Evolutionary conservation across 306 rosid genomes (phyloP), one percentile per base, ranked within the genome.

Genomic region (Fagus crenata): DNA sequence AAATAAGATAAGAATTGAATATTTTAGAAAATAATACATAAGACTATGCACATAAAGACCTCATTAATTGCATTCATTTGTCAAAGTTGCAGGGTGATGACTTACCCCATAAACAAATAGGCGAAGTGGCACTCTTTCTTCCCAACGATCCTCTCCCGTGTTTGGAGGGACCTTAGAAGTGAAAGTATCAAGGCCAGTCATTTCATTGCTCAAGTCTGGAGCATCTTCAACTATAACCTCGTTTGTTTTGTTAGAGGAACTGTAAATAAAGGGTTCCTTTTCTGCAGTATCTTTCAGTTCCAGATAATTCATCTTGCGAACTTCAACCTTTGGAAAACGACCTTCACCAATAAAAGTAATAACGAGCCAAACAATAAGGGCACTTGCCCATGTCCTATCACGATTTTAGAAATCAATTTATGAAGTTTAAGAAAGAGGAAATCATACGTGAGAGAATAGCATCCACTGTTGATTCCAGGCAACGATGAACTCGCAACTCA

Each of bases 21-120:
- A 65, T 37, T n/a, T 67, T 67, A 12, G 13, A 39, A 13, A n/a
- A 6, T 39, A 67, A 39, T 8, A 15, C 3, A 67, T 22, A 17
- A 67, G 41, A 49, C 49, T 49, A 67, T 32, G 73, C 49, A 5
- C 41, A 40, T 70, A 51, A 71, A 81, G 49, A 61, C 22, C 63
- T 69, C 13, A 53, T 59, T 55, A 36, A 77, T 75, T 53, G 32
- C 28, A 64, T 28, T 35, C 53, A 54, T 32, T 83, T 73, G 42
- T 64, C 40, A 51, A 32, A 74, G 37, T 64, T 80, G 58, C 28
- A 77, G 74, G 75, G 73, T 65, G 65, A 65, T 41, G 70, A 63
- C 96, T 88, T 86, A 95, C 97, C 97, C 97, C 93, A 75, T 90
- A 95, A 81, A 89, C 91, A 88, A 92, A 95, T 64, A 95, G 84